These are phyloP conservation scores for Pholiota conissans DNA, from an alignment of 768 basidiomycete genomes.

Conservation along the genomic window DNA sequence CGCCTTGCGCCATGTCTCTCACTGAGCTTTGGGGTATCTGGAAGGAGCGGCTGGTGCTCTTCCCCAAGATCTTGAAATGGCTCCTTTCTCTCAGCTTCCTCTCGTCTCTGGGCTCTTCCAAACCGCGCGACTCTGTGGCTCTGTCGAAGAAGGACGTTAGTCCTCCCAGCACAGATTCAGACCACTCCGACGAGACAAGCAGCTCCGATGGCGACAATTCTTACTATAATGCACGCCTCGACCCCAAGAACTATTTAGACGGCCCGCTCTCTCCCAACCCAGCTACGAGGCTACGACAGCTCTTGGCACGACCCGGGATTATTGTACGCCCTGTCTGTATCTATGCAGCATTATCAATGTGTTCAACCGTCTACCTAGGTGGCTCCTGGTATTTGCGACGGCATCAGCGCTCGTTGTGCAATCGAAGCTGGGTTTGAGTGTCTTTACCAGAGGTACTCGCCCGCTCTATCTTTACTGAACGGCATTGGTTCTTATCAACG, in stretches of 20 bases:
- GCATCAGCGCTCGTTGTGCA: conserved; percentile 78
- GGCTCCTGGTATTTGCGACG: conserved; percentile 80
- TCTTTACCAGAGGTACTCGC: conserved; percentile 75
- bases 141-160: background rate
- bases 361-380: conserved; percentile 36
- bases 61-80: background rate
- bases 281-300: conserved; percentile 69
- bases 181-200: background rate
- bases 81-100: background rate
- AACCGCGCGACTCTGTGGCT: background rate
- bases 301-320: conserved; percentile 72
- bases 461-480: too few species aligned
- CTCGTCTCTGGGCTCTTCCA: background rate
- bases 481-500: background rate
- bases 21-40: background rate
- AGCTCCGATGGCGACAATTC: background rate
- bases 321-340: conserved; percentile 45
- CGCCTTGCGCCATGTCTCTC: background rate
- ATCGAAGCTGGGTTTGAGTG: conserved; percentile 79
- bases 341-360: background rate
- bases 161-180: background rate
- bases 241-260: conserved; percentile 66
- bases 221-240: conserved; percentile 70
- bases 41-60: background rate
- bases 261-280: conserved; percentile 70